phyloP scores from a whole-genome alignment of 2,329 filamentous ascomycete genomes.

The Zarea fungicola region DNA sequence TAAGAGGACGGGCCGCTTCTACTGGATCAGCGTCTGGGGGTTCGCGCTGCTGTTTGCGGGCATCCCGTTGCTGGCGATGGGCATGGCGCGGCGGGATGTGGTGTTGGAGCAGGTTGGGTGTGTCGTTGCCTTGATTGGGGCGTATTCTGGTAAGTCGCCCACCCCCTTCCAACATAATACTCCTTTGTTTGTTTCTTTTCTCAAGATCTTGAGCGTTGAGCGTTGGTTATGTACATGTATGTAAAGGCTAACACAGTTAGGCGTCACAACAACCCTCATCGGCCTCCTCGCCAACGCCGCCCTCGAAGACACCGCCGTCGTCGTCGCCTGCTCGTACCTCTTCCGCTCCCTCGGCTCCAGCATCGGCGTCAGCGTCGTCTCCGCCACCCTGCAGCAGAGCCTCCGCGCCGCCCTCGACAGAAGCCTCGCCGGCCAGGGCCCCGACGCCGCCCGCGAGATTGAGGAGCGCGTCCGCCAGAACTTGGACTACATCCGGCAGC shows the following conservation, averaged over 20 bases:
- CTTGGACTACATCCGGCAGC: conserved; percentile 60
- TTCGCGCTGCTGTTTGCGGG: conserved; percentile 51
- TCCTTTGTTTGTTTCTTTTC: too few species aligned
- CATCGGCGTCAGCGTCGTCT: conserved; percentile 65
- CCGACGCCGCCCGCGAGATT: conserved; percentile 58
- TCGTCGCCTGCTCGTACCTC: conserved; percentile 73
- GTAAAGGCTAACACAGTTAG: conserved; percentile 27
- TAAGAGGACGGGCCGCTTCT: conserved; percentile 66
- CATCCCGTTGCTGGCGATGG: conserved; percentile 47
- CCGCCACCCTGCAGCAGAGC: conserved; percentile 66
- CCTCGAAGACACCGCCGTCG: conserved; percentile 64
- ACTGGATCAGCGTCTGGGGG: conserved; percentile 57
- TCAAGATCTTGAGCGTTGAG: too few species aligned
- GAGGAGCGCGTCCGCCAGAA: conserved; percentile 65
- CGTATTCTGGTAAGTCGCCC: conserved; percentile 28
- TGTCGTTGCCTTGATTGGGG: conserved; percentile 39
- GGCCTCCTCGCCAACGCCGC: conserved; percentile 66
- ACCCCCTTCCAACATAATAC: too few species aligned
- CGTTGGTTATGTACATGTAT: not conserved
- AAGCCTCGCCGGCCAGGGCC: conserved; percentile 51
- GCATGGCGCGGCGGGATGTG: conserved; percentile 41
- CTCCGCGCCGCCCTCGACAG: conserved; percentile 52
- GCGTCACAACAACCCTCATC: conserved; percentile 67
- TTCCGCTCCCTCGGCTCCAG: conserved; percentile 77
- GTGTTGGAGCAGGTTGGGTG: conserved; percentile 53